These are phyloP conservation scores for Termitomyces sp. DNA, from an alignment of 768 basidiomycete species.

Conservation along the genomic window DNA sequence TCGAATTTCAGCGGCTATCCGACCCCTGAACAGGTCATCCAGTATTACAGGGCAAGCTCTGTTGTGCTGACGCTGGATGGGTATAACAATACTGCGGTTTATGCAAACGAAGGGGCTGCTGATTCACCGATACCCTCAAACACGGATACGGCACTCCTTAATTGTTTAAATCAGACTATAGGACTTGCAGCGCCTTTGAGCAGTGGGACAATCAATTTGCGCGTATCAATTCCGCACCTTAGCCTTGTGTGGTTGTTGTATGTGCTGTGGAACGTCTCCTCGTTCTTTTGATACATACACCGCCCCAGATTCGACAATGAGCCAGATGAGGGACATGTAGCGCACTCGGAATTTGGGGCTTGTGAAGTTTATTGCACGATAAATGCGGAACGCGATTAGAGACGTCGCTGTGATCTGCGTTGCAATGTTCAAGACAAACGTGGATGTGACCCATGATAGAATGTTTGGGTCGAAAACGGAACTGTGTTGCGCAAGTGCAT, in stretches of 20 bases:
- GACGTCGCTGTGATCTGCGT: conserved; percentile 21
- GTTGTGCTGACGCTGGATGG: conserved; percentile 55
- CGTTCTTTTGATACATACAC: conserved; percentile 11
- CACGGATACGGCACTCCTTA: conserved; percentile 37
- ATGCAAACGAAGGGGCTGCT: conserved; percentile 24
- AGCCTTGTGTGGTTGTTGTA: neutral
- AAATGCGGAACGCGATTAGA: conserved; percentile 20
- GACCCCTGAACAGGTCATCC: conserved; percentile 29
- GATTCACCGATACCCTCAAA: conserved; percentile 40
- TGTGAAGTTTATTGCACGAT: conserved; percentile 14
- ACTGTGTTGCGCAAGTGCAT: conserved; percentile 3
- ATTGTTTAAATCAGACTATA: conserved; percentile 38
- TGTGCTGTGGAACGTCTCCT: neutral
- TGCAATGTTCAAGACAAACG: conserved; percentile 23
- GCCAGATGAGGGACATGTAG: conserved; percentile 18
- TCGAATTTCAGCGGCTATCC: conserved; percentile 7
- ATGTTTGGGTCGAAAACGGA: conserved; percentile 22
- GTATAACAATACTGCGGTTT: conserved; percentile 56
- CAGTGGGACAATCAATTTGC: conserved; percentile 8
- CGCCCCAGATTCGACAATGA: conserved; percentile 22
- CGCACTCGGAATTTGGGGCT: conserved; percentile 11
- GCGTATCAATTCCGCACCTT: neutral
- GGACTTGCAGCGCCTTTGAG: conserved; percentile 1
- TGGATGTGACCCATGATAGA: conserved; percentile 21
- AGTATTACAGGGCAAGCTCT: conserved; percentile 65